phyloP scores from a whole-genome alignment of 2,329 filamentous ascomycete species.

The Pseudocercospora eumusae region DNA sequence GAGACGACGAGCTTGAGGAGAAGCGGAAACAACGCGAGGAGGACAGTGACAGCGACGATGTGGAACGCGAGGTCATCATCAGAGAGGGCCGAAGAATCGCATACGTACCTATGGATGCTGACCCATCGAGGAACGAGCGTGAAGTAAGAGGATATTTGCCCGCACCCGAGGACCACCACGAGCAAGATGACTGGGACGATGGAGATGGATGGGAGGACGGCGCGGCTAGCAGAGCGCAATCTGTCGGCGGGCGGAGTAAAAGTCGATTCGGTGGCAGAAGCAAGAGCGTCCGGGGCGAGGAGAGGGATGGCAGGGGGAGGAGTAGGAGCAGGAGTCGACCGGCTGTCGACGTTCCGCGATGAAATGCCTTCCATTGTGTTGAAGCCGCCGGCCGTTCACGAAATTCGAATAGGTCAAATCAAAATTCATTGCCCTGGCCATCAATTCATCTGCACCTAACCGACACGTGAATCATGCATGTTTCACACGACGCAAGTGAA shows the following conservation, averaged over 20 bases:
- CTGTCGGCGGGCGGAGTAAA: constrained; percentile 14
- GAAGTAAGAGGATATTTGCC: constrained; percentile 15
- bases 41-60: constrained; percentile 25
- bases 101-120: constrained; percentile 12
- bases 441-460: background rate
- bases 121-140: constrained; percentile 8
- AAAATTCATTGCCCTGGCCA: background rate
- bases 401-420: background rate
- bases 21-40: constrained; percentile 32
- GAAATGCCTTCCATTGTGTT: background rate
- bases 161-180: constrained; percentile 13
- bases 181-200: constrained; percentile 17
- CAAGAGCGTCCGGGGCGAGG: constrained; percentile 15
- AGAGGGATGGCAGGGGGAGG: constrained; percentile 14
- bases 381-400: too few relatives aligned
- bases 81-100: constrained; percentile 17
- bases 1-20: constrained; percentile 18
- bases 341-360: constrained; percentile 11
- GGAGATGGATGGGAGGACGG: background rate
- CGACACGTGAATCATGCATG: background rate
- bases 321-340: constrained; percentile 23
- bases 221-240: constrained; percentile 9
- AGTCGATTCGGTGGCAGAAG: constrained; percentile 18
- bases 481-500: constrained; percentile 8
- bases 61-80: constrained; percentile 19